Percentiles rank a stretch among this genome's conserved stretches.
Conservation (phyloP, 1,139 yeast species). For the Protomyces lactucae-debilis region DNA sequence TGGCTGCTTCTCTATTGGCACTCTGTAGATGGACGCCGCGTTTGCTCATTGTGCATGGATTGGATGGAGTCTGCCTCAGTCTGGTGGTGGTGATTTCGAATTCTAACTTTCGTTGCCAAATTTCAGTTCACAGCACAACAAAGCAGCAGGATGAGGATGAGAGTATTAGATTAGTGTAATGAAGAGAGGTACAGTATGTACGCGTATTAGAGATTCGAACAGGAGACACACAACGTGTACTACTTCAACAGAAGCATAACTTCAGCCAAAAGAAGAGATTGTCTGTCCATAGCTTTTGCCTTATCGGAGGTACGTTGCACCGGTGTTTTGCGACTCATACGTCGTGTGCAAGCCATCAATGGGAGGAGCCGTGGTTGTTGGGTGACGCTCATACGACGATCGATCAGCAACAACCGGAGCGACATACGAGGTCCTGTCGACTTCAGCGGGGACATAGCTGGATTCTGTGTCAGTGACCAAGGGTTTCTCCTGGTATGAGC, state of each 20-base stretch:
- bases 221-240: no score
- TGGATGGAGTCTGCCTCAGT: no score
- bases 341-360: constrained; percentile 22
- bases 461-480: constrained; percentile 15
- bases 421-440: constrained; percentile 7
- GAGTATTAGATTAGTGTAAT: neutral
- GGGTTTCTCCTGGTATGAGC: constrained; percentile 23
- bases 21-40: neutral
- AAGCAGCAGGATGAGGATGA: neutral
- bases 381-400: constrained; percentile 21
- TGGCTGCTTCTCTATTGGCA: neutral
- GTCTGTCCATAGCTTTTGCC: neutral
- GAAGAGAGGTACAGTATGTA: neutral
- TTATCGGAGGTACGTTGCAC: constrained; percentile 21
- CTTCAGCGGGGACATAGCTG: constrained; percentile 10
- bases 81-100: neutral
- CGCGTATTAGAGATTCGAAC: neutral
- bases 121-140: neutral
- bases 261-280: no score
- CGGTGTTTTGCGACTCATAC: constrained; percentile 10
- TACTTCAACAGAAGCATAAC: no score
- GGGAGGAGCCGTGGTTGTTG: constrained; percentile 6
- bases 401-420: constrained; percentile 10
- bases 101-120: neutral
- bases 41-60: neutral